Evolutionary conservation across 495 filamentous ascomycete species (phyloP).

Genomic region (Penicillium tannophilum): DNA sequence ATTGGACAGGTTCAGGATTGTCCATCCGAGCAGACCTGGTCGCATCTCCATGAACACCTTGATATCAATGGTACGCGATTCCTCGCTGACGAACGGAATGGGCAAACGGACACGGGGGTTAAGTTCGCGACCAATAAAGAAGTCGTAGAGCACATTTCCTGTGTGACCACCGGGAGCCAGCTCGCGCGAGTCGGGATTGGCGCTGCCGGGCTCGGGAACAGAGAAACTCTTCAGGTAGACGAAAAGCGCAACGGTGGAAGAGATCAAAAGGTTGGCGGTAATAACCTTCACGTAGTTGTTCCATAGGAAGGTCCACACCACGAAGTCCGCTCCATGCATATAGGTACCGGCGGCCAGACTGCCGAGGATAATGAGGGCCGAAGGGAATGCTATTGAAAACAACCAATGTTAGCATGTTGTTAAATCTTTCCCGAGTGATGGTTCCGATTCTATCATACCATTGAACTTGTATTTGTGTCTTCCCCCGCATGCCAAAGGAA

Average conservation of each 20-base stretch:
- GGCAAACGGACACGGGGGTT: slow-evolving; percentile 86
- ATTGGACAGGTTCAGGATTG: slow-evolving; percentile 82
- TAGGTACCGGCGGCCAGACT: slow-evolving; percentile 72
- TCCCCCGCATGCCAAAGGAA: slow-evolving; percentile 68
- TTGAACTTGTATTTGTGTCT: slow-evolving; percentile 89
- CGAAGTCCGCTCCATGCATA: slow-evolving; percentile 76
- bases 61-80: slow-evolving; percentile 72
- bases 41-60: slow-evolving; percentile 90
- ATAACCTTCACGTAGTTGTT: slow-evolving; percentile 87
- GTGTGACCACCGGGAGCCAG: slow-evolving; percentile 79
- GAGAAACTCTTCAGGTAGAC: slow-evolving; percentile 81
- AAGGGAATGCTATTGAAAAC: slow-evolving; percentile 65
- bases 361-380: slow-evolving; percentile 68
- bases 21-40: slow-evolving; percentile 89
- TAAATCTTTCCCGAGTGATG: neutral
- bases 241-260: slow-evolving; percentile 66
- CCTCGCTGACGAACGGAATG: slow-evolving; percentile 60
- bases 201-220: slow-evolving; percentile 66
- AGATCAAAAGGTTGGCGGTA: slow-evolving; percentile 78
- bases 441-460: slow-evolving; percentile 48
- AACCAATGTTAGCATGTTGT: slow-evolving; percentile 9
- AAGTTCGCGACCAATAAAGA: slow-evolving; percentile 95
- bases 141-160: slow-evolving; percentile 91
- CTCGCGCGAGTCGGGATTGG: slow-evolving; percentile 64
- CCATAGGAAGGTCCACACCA: slow-evolving; percentile 89